These are phyloP conservation scores for Ogataea minuta DNA, from an alignment of 805 yeast species.

Conservation along the genomic window DNA sequence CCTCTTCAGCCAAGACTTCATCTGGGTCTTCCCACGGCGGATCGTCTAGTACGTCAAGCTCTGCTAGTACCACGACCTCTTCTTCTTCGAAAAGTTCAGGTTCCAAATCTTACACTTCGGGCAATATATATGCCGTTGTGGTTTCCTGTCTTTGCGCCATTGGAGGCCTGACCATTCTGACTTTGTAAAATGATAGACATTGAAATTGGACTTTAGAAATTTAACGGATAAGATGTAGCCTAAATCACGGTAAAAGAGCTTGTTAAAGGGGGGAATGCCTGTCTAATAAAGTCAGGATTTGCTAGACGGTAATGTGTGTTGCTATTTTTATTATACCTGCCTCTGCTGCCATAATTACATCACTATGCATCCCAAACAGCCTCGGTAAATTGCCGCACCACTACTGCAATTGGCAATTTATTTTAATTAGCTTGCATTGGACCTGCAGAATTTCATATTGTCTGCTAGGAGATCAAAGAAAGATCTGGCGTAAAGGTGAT, in stretches of 20 bases:
- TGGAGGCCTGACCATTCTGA: conserved; percentile 23
- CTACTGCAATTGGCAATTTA: conserved; percentile 1
- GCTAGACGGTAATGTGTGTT: too few relatives aligned
- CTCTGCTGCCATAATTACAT: conserved; percentile 1
- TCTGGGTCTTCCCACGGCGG: conserved; percentile 20
- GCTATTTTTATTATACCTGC: too few relatives aligned
- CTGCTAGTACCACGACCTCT: conserved; percentile 16
- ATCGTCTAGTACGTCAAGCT: conserved; percentile 22
- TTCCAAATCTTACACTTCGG: conserved; percentile 8
- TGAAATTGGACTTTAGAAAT: neutral
- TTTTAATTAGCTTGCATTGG: conserved; percentile 1
- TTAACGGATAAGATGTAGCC: neutral
- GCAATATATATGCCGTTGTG: conserved; percentile 6
- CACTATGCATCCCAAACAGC: neutral
- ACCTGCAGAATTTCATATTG: conserved; percentile 3
- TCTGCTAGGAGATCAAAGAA: neutral
- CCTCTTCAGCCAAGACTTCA: conserved; percentile 27
- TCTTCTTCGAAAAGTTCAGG: conserved; percentile 9
- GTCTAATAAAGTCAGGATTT: neutral
- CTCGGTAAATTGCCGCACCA: conserved; percentile 5
- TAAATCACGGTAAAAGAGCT: neutral
- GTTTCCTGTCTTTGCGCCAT: conserved; percentile 17
- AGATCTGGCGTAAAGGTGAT: neutral
- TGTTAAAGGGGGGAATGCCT: neutral
- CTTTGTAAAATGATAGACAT: conserved; percentile 18